These are phyloP conservation scores for Sclerotinia nivalis DNA, from an alignment of 2,329 filamentous ascomycete genomes.

Conservation along the genomic window DNA sequence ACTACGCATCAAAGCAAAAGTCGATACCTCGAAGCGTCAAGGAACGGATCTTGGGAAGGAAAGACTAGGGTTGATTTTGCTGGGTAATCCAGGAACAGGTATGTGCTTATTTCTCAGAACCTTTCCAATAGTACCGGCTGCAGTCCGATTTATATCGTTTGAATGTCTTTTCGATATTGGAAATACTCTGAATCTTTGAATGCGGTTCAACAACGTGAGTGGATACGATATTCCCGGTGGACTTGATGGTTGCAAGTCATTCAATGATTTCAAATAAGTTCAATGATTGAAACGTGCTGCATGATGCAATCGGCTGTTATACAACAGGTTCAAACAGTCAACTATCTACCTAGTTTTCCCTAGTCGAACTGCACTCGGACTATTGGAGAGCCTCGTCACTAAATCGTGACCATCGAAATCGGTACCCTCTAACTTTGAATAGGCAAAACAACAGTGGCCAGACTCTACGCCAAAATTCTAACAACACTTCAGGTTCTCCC, in stretches of 20 bases:
- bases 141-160: not conserved
- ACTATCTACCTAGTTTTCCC: too few relatives aligned
- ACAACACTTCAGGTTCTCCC: slow-evolving; percentile 61
- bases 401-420: not conserved
- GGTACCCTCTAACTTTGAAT: slow-evolving; percentile 51
- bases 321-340: not conserved
- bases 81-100: slow-evolving; percentile 78
- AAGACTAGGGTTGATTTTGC: slow-evolving; percentile 60
- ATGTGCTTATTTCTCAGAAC: slow-evolving; percentile 27
- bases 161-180: not conserved
- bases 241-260: not conserved
- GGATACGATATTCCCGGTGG: not conserved
- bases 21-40: slow-evolving; percentile 63
- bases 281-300: not conserved
- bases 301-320: not conserved
- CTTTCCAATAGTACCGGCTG: not conserved
- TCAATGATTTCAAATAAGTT: not conserved
- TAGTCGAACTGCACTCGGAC: not conserved
- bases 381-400: not conserved
- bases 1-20: slow-evolving; percentile 60
- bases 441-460: slow-evolving; percentile 71
- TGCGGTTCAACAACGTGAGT: not conserved
- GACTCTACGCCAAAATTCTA: slow-evolving; percentile 68
- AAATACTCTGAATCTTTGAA: not conserved
- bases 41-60: slow-evolving; percentile 55